Conservation (phyloP, 495 filamentous ascomycete species). For the Neurospora tetraspora region DNA sequence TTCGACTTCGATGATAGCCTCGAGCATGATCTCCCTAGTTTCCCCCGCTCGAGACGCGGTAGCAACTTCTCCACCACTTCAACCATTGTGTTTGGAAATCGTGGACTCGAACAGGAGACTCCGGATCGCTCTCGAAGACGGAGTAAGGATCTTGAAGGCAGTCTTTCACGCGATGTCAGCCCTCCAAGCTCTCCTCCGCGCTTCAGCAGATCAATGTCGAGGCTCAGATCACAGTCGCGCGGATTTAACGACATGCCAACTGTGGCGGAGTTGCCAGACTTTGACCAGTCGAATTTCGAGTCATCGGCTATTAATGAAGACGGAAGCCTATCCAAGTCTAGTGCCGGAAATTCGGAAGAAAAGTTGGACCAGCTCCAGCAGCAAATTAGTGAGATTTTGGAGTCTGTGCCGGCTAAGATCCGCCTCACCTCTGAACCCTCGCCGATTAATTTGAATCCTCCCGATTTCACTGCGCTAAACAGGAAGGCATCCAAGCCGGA, state of each 20-base stretch:
- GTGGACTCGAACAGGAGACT: slow-evolving; percentile 13
- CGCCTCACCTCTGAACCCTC: slow-evolving; percentile 51
- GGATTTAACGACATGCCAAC: slow-evolving; percentile 35
- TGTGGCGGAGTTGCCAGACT: slow-evolving; percentile 24
- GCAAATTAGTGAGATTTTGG: slow-evolving; percentile 76
- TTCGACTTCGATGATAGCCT: slow-evolving; percentile 13
- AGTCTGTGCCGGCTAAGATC: slow-evolving; percentile 70
- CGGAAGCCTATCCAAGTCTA: slow-evolving; percentile 23
- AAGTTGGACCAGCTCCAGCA: slow-evolving; percentile 58
- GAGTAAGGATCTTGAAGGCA: slow-evolving; percentile 10
- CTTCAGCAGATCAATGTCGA: slow-evolving; percentile 17
- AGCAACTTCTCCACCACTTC: slow-evolving; percentile 32
- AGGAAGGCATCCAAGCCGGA: slow-evolving; percentile 26
- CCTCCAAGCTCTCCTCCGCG: slow-evolving; percentile 33
- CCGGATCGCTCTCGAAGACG: slow-evolving; percentile 27
- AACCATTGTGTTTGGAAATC: slow-evolving; percentile 25
- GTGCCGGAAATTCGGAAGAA: slow-evolving; percentile 30
- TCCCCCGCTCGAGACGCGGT: slow-evolving; percentile 14
- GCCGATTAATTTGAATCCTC: slow-evolving; percentile 35
- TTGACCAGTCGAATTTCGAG: slow-evolving; percentile 1
- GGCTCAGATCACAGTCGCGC: slow-evolving; percentile 29
- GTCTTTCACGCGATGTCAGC: slow-evolving; percentile 25
- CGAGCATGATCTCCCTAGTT: slow-evolving; percentile 11
- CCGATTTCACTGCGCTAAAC: slow-evolving; percentile 34
- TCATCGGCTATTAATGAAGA: slow-evolving; percentile 15